Evolutionary conservation across 148 eudicot species (phyloP).

Genomic region (Rhododendron vialii): DNA sequence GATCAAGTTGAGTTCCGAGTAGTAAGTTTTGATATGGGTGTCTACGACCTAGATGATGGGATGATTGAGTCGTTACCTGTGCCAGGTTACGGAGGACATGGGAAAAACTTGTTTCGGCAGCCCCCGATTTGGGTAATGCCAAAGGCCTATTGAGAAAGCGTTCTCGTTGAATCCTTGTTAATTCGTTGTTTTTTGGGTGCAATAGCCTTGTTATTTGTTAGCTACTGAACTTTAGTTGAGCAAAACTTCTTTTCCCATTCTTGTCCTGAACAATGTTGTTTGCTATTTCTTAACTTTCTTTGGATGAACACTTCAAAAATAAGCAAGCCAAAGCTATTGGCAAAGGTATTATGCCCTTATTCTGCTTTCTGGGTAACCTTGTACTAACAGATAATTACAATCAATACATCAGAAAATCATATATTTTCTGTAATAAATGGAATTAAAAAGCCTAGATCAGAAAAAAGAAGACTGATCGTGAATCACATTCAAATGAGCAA

Average conservation of each 20-base stretch:
- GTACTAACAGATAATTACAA: not conserved
- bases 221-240: too few species aligned
- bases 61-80: not conserved
- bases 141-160: too few species aligned
- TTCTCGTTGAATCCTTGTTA: not conserved
- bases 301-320: not conserved
- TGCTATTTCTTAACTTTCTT: not conserved
- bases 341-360: not conserved
- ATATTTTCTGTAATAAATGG: not conserved
- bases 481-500: constrained; percentile 28
- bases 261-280: not conserved
- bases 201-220: too few species aligned
- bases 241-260: too few species aligned
- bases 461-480: constrained; percentile 29
- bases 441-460: constrained; percentile 3
- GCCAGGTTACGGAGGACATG: not conserved
- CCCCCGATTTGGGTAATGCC: not conserved
- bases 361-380: not conserved
- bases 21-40: not conserved
- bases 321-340: not conserved
- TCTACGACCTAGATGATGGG: not conserved
- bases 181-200: too few species aligned
- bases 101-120: not conserved
- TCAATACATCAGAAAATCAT: not conserved
- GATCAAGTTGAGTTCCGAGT: not conserved